phyloP scores from a whole-genome alignment of 176 grass and related monocot species.

The Aegilops umbellulata region DNA sequence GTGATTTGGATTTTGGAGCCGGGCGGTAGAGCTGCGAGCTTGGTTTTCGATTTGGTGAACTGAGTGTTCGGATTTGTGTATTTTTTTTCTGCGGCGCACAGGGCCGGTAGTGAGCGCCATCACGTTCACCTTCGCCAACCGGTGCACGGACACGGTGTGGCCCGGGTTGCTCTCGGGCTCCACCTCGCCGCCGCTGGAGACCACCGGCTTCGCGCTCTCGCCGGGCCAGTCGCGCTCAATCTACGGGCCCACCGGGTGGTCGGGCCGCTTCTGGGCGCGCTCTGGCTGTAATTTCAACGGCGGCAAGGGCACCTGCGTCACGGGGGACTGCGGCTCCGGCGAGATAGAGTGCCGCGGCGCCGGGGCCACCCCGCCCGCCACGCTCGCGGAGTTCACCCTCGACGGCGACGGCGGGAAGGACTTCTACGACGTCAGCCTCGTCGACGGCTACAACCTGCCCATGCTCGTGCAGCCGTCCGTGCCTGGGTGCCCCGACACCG shows the following conservation, averaged over 20 bases:
- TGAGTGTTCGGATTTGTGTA: not conserved
- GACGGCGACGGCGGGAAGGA: constrained; percentile 48
- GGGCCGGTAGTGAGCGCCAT: constrained; percentile 39
- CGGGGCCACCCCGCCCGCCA: constrained; percentile 67
- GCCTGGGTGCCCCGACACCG: constrained; percentile 52
- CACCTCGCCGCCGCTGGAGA: constrained; percentile 54
- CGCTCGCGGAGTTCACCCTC: constrained; percentile 95
- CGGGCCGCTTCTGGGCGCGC: constrained; percentile 87
- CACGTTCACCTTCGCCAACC: constrained; percentile 83
- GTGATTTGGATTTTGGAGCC: not conserved
- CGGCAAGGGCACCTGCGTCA: constrained; percentile 68
- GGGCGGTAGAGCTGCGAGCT: not conserved
- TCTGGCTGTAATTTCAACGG: constrained; percentile 65
- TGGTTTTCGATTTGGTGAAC: constrained; percentile 3
- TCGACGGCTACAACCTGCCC: constrained; percentile 91
- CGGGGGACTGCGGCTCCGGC: constrained; percentile 84
- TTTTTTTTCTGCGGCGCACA: constrained; percentile 14
- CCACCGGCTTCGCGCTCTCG: constrained; percentile 69
- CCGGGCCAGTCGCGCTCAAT: constrained; percentile 56
- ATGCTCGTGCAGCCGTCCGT: constrained; percentile 57
- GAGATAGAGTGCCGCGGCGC: constrained; percentile 68
- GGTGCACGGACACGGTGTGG: constrained; percentile 80
- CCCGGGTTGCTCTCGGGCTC: constrained; percentile 80
- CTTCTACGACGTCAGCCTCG: constrained; percentile 98
- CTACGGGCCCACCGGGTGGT: constrained; percentile 62